Base-by-base conservation (phyloP, 306 rosid species). In the Hippophae rhamnoides region DNA sequence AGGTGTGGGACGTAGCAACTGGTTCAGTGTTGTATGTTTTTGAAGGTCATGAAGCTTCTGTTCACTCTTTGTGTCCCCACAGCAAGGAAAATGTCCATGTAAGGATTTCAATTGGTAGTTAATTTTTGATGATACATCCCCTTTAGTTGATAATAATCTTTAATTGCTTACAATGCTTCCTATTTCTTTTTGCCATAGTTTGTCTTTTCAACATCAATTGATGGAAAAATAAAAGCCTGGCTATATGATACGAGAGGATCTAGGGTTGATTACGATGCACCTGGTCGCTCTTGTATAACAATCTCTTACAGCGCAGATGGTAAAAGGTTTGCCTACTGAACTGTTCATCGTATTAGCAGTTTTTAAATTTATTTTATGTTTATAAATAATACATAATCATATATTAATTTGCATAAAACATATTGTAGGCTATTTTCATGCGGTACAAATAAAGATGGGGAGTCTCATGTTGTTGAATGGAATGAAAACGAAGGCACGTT, bases 201-300 rank as follows among this genome's bases (percentile, higher is more conserved):
- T 68, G 70, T 85, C 67, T 85, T 85, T 71, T 85, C 95, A 66
- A 79, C 82, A 12, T 84, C 97, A 70, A 38, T 79, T 60, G 94
- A 85, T 25, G 97, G 97, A 52, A 81, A 77, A 67, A 85, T 89
- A 61, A 83, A 88, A 76, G 87, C 89, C 64, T 88, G 94, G 96
- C 52, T 82, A 69, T 88, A 88, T 76, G 94, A 85, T 66, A 80
- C 64, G 67, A 52, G 72, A 65, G 89, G 83, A 66, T 72, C 86
- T 57, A 80, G 88, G 72, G 76, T 82, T 70, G 83, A 85, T 73
- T 82, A 80, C 72, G 94, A 82, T 18, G 83, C 94, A 73, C 94
- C 94, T 65, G 84, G 86, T 66, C 82, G 74, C 45, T 84, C 86
- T 80, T 77, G 86, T 83, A 76, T 95, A 62, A 81, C 81, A 58